Percentiles rank a stretch among this genome's conserved stretches.
Conservation (phyloP, 1,284 basidiomycete species). For the Tetrapyrgos nigripes region DNA sequence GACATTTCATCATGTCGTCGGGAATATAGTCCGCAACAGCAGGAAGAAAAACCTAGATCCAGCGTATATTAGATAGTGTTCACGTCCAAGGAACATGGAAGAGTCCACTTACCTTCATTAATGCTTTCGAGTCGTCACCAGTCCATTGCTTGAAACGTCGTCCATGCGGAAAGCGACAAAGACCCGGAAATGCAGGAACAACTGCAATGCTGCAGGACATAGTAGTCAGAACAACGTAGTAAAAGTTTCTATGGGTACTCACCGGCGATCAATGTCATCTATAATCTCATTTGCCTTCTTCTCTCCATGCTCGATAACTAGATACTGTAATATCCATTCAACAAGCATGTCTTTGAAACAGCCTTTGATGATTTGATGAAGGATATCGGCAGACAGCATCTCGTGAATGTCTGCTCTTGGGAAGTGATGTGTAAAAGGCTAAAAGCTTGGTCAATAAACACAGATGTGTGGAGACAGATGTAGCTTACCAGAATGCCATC, state of each 20-base stretch:
- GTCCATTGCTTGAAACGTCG: slow-evolving; percentile 37
- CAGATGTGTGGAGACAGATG: no score
- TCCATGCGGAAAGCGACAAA: no score
- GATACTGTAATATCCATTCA: slow-evolving; percentile 31
- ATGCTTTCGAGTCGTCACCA: slow-evolving; percentile 35
- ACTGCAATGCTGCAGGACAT: slow-evolving; percentile 3
- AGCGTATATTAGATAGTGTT: slow-evolving; percentile 37
- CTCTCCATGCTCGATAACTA: slow-evolving; percentile 21
- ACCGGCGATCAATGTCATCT: slow-evolving; percentile 35
- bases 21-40: no score
- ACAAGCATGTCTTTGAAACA: no score
- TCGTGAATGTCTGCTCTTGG: slow-evolving; percentile 34
- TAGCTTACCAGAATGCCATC: no score
- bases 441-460: no score
- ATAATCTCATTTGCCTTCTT: slow-evolving; percentile 24
- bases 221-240: not conserved
- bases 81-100: slow-evolving; percentile 36
- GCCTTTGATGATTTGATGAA: no score
- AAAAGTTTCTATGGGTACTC: not conserved
- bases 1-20: no score
- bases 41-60: slow-evolving; percentile 5
- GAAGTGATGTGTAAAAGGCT: slow-evolving; percentile 18
- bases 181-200: no score
- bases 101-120: slow-evolving; percentile 35
- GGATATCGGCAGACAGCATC: no score